A percentile compares a stretch with the other conserved stretches of the same genome.
Conservation (phyloP, 2,329 filamentous ascomycete genomes). For the Monosporascus cannonballus region DNA sequence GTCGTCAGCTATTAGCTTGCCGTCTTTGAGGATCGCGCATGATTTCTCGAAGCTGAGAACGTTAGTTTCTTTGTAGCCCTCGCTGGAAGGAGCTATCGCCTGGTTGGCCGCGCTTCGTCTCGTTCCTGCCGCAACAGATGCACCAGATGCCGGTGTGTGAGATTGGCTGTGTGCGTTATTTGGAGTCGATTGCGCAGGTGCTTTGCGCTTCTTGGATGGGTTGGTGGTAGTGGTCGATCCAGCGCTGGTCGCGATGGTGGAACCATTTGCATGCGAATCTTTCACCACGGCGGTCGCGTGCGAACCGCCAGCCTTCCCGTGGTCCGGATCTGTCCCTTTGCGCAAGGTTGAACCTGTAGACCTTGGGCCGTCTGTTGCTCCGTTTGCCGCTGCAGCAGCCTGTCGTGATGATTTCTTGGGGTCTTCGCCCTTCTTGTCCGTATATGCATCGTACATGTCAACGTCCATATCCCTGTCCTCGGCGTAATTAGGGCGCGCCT, state of each 20-base stretch:
- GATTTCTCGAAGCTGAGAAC: constrained; percentile 81
- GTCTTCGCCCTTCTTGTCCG: constrained; percentile 49
- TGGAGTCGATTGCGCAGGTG: constrained; percentile 39
- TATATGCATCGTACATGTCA: constrained; percentile 69
- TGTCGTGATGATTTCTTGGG: constrained; percentile 51
- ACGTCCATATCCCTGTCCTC: constrained; percentile 88
- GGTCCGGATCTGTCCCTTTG: constrained; percentile 30
- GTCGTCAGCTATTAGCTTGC: constrained; percentile 81
- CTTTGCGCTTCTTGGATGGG: constrained; percentile 79
- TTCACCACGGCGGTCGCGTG: constrained; percentile 12
- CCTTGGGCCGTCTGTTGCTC: constrained; percentile 24
- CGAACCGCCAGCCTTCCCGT: constrained; percentile 21
- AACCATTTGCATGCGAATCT: constrained; percentile 19
- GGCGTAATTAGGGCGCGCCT: constrained; percentile 84
- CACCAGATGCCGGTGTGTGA: constrained; percentile 16
- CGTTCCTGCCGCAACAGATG: constrained; percentile 20
- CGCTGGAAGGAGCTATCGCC: constrained; percentile 8
- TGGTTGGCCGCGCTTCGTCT: constrained; percentile 19
- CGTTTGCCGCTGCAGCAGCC: constrained; percentile 29
- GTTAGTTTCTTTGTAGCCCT: constrained; percentile 62
- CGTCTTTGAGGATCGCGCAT: constrained; percentile 63
- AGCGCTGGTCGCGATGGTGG: constrained; percentile 14
- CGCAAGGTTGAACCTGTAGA: constrained; percentile 28
- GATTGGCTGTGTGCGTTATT: constrained; percentile 23
- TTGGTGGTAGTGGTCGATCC: constrained; percentile 17